Evolutionary conservation across 164 flowering plant species (phyloP), one percentile per base, ranked within the genome.

Genomic region (Berberis thunbergii): DNA sequence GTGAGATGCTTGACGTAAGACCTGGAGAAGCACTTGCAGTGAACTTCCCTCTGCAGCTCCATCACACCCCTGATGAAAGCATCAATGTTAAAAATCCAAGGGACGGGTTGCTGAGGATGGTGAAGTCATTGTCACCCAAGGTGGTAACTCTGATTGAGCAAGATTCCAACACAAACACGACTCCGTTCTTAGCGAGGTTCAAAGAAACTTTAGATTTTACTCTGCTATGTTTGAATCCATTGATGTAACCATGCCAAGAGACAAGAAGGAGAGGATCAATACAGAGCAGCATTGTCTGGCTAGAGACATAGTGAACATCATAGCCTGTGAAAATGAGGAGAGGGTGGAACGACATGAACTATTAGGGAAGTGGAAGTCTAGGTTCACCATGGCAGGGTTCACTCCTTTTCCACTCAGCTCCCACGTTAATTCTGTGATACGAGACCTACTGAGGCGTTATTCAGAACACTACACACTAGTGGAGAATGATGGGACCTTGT

Each of bases 371-470:
- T 88, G 96, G 96, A 84, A 74, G 73, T 80, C 83, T 4, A 78
- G 96, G 76, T 73, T 88, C 8, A 77, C 75, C 8, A 86, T 86
- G 96, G 96, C 96, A 3, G 96, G 91, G 43, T 88, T 88, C 67
- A 66, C 41, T 65, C 86, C 80, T 11, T 82, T 59, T 72, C 86
- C 91, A 0, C 63, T 88, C 74, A 83, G 91, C 72, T 69, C 78
- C 12, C 83, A 83, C 45, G 91, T 86, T 26, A 83, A 80, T 66
- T 77, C 83, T 1, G 86, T 82, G 57, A 84, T 88, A 49, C 64
- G 65, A 61, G 62, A 67, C 43, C 73, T 88, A 64, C 68, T 88
- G 61, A 67, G 69, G 67, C 64, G 73, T 45, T 86, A 86, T 67
- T 84, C 86, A 0, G 79, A 83, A 62, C 77, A 84, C 68, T 88